These are phyloP conservation scores for Acer negundo DNA, from an alignment of 345 rosid species.

Conservation along the genomic window DNA sequence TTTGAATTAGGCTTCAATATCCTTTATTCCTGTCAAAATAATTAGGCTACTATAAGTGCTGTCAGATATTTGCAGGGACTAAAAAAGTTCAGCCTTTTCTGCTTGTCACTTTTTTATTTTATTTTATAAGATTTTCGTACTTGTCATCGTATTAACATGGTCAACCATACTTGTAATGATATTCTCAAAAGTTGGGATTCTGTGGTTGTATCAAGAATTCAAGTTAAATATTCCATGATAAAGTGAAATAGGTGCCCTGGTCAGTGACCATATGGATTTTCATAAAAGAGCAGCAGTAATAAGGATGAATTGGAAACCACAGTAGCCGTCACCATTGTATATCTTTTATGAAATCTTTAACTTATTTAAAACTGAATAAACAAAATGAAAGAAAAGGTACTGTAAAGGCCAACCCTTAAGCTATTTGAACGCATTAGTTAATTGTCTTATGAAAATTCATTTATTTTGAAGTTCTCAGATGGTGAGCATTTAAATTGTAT, in stretches of 20 bases:
- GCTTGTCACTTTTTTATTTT: not conserved
- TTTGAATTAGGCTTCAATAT: conserved; percentile 4
- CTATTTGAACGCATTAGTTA: conserved; percentile 16
- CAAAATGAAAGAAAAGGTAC: not conserved
- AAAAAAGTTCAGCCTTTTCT: not conserved
- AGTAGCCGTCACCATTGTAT: not conserved
- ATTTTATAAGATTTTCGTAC: not conserved
- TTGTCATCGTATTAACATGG: not conserved
- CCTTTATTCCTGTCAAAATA: not conserved
- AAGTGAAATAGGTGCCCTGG: conserved; percentile 8
- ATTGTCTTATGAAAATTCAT: conserved; percentile 9
- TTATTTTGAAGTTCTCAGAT: conserved; percentile 19
- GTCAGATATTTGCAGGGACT: not conserved
- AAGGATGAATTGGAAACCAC: not conserved
- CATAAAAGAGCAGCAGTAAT: not conserved
- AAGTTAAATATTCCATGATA: not conserved
- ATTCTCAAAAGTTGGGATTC: conserved; percentile 1
- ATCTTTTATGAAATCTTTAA: not conserved
- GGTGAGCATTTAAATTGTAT: conserved; percentile 12
- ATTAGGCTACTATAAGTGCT: conserved; percentile 6
- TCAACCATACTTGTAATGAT: not conserved
- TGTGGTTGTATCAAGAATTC: not conserved
- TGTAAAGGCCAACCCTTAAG: not conserved
- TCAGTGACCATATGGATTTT: not conserved
- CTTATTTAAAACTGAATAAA: not conserved